Evolutionary conservation across 1,139 yeast species (phyloP).

Genomic region (Nakaseomyces glabratus): DNA sequence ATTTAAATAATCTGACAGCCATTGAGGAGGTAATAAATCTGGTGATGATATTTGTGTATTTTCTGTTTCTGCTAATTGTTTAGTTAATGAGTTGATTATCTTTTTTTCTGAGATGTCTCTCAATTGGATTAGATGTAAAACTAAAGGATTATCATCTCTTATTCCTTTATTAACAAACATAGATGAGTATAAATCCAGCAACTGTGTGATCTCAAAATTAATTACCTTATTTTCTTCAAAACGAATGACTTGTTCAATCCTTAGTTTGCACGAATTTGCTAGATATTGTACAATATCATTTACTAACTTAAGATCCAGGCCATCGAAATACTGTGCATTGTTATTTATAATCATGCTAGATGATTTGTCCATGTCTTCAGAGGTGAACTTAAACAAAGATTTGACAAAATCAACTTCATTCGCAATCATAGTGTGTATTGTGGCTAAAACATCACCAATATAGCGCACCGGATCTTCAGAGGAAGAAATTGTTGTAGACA

Average conservation of each 20-base stretch:
- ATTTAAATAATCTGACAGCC: constrained; percentile 51
- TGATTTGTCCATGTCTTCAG: constrained; percentile 19
- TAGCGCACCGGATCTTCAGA: constrained; percentile 78
- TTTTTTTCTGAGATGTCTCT: constrained; percentile 18
- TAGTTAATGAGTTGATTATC: constrained; percentile 15
- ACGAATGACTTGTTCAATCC: constrained; percentile 61
- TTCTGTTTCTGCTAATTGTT: constrained; percentile 4
- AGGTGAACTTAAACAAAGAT: constrained; percentile 41
- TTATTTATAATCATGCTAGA: constrained; percentile 24
- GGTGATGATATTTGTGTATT: constrained; percentile 11
- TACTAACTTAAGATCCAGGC: constrained; percentile 28
- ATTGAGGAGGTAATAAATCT: constrained; percentile 57
- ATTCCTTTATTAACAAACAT: constrained; percentile 51
- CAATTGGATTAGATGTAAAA: constrained; percentile 17
- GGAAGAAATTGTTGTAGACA: constrained; percentile 45
- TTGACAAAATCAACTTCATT: constrained; percentile 75
- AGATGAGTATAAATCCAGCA: constrained; percentile 56
- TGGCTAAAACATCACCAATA: constrained; percentile 82
- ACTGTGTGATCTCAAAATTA: constrained; percentile 50
- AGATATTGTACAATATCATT: constrained; percentile 42
- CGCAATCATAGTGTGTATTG: constrained; percentile 80
- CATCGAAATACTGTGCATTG: constrained; percentile 24
- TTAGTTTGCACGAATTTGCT: constrained; percentile 41
- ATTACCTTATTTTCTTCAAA: constrained; percentile 51
- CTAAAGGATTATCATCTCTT: constrained; percentile 15